Conservation (phyloP, 352 stramenopile species). For the Phytophthora megakarya region DNA sequence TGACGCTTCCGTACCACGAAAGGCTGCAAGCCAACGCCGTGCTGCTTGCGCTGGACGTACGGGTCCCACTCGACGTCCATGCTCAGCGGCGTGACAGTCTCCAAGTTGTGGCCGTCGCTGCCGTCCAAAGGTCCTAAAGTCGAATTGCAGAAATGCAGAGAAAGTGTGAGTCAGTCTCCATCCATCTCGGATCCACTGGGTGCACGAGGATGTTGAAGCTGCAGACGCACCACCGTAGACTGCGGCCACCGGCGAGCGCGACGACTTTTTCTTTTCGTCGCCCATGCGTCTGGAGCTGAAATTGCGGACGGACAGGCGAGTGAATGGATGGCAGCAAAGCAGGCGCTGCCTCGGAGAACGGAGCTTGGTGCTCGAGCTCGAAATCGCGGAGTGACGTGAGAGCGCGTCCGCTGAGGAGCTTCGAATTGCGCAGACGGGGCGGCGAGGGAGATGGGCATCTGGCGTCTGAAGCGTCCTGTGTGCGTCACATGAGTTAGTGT, state of each 20-base stretch:
- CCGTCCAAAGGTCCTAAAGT: slow-evolving; percentile 29
- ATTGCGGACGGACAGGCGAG: neutral
- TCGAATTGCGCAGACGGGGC: slow-evolving; percentile 31
- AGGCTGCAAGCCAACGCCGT: slow-evolving; percentile 49
- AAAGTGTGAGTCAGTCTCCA: slow-evolving; percentile 13
- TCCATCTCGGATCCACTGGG: slow-evolving; percentile 15
- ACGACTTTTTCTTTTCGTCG: slow-evolving; percentile 37
- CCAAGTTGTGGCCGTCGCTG: slow-evolving; percentile 32
- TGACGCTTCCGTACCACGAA: slow-evolving; percentile 39
- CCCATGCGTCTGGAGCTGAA: slow-evolving; percentile 25
- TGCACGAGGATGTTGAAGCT: slow-evolving; percentile 37
- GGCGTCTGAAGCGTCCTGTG: slow-evolving; percentile 7
- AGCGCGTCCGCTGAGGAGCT: slow-evolving; percentile 35
- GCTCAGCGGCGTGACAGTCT: slow-evolving; percentile 40
- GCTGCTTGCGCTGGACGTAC: slow-evolving; percentile 55
- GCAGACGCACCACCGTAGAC: slow-evolving; percentile 32
- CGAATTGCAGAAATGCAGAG: too few species aligned
- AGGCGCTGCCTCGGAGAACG: neutral
- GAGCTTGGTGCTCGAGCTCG: slow-evolving; percentile 13
- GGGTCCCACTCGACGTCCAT: slow-evolving; percentile 59
- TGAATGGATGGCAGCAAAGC: neutral
- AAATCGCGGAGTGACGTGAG: slow-evolving; percentile 41
- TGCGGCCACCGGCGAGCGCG: slow-evolving; percentile 15
- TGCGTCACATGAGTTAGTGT: neutral
- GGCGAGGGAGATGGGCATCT: slow-evolving; percentile 9